Conservation (phyloP, 768 basidiomycete species). For the Xanthoconium purpureum region DNA sequence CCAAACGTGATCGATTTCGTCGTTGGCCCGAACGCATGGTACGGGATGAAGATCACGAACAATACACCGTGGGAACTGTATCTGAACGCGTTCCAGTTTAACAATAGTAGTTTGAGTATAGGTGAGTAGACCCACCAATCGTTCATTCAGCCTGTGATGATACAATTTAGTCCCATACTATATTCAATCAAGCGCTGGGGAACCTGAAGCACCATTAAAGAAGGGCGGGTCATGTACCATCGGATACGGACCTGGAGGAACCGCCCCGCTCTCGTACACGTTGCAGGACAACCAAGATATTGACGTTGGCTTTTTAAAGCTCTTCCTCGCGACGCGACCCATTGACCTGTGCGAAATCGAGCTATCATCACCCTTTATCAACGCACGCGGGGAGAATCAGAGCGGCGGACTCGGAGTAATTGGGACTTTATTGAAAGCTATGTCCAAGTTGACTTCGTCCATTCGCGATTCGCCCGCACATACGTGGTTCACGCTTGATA, state of each 20-base stretch:
- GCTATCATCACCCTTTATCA: constrained; percentile 34
- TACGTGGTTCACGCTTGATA: constrained; percentile 18
- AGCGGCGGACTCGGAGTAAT: neutral
- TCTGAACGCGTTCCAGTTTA: constrained; percentile 42
- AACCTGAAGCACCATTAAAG: constrained; percentile 8
- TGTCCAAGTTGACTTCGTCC: neutral
- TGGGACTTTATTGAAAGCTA: neutral
- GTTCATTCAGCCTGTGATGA: neutral
- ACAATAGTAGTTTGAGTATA: constrained; percentile 38
- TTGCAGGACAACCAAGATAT: constrained; percentile 29
- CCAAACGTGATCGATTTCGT: constrained; percentile 16
- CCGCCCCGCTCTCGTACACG: constrained; percentile 31
- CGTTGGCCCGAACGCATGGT: constrained; percentile 21
- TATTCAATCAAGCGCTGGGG: neutral
- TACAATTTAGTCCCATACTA: constrained; percentile 7
- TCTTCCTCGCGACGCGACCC: constrained; percentile 39
- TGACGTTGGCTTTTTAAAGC: constrained; percentile 44
- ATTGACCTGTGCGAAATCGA: constrained; percentile 34
- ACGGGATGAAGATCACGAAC: constrained; percentile 39
- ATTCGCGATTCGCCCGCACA: neutral
- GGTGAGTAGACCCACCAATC: constrained; percentile 14
- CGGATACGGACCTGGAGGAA: constrained; percentile 41
- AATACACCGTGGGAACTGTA: constrained; percentile 33
- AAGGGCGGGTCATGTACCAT: constrained; percentile 25
- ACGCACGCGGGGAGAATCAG: neutral